Percentiles rank a stretch among this genome's conserved stretches.
Conservation (phyloP, 1,284 basidiomycete genomes). For the Ustilago hordei region DNA sequence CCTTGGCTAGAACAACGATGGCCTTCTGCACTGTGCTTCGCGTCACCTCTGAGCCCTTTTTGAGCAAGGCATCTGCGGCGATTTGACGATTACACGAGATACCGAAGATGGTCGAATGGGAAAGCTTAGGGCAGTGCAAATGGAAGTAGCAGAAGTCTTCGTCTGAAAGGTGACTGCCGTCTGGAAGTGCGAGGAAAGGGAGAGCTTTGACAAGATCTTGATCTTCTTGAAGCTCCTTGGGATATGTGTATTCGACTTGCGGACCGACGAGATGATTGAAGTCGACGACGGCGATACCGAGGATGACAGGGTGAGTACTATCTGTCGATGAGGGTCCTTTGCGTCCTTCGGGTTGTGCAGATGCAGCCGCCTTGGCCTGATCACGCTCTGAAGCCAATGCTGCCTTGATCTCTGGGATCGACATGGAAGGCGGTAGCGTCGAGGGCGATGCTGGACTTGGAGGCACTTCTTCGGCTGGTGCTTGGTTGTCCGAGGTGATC, state of each 20-base stretch:
- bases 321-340: neutral
- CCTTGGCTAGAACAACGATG: slow-evolving; percentile 86
- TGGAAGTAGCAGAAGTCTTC: slow-evolving; percentile 99
- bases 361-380: slow-evolving; percentile 26
- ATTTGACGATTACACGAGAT: slow-evolving; percentile 87
- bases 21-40: slow-evolving; percentile 97
- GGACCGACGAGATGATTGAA: slow-evolving; percentile 69
- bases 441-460: slow-evolving; percentile 17
- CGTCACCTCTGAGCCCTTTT: slow-evolving; percentile 87
- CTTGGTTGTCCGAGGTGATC: neutral
- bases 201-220: slow-evolving; percentile 72
- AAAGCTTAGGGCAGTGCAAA: slow-evolving; percentile 71
- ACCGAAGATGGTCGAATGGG: slow-evolving; percentile 52
- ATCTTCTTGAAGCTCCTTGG: slow-evolving; percentile 57
- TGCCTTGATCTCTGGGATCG: slow-evolving; percentile 48
- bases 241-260: slow-evolving; percentile 65
- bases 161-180: slow-evolving; percentile 91
- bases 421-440: slow-evolving; percentile 36
- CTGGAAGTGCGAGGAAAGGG: slow-evolving; percentile 96
- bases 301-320: slow-evolving; percentile 41
- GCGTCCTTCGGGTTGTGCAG: neutral
- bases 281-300: slow-evolving; percentile 67
- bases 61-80: slow-evolving; percentile 81
- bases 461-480: neutral
- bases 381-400: slow-evolving; percentile 42